These are phyloP conservation scores for Apiotrichum mycotoxinovorans DNA, from an alignment of 1,284 basidiomycete genomes.

Conservation along the genomic window DNA sequence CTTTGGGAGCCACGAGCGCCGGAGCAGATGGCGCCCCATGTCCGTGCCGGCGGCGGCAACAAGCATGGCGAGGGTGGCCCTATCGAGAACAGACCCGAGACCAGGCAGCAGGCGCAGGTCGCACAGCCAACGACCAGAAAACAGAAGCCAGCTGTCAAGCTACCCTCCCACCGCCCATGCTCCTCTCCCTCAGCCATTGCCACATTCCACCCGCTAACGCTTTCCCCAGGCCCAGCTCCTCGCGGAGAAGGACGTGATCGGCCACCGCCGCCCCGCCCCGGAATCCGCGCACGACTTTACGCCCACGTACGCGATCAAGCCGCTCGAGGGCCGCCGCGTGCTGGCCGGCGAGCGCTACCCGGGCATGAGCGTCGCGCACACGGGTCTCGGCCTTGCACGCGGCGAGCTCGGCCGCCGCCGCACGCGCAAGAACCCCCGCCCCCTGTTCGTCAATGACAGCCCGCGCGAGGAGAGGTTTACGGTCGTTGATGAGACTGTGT, in stretches of 20 bases:
- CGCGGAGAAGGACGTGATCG: conserved; percentile 11
- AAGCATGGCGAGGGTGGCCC: too few species aligned
- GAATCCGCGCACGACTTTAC: conserved; percentile 4
- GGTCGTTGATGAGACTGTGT: not conserved
- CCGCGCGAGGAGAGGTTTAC: not conserved
- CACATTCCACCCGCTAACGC: too few species aligned
- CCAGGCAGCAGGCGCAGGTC: too few species aligned
- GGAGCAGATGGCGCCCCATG: too few species aligned
- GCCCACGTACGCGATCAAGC: conserved; percentile 9
- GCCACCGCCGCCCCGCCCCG: conserved; percentile 11
- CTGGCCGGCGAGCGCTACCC: conserved; percentile 45
- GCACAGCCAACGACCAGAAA: too few species aligned
- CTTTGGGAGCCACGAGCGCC: too few species aligned
- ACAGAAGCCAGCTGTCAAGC: too few species aligned
- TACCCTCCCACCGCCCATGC: too few species aligned
- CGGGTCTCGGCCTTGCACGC: conserved; percentile 45
- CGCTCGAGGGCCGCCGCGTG: conserved; percentile 25
- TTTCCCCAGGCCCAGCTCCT: conserved; percentile 24
- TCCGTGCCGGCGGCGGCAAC: too few species aligned
- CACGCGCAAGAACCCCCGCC: conserved; percentile 13
- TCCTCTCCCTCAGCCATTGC: not conserved
- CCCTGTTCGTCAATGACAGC: conserved; percentile 9
- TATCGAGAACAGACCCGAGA: too few species aligned
- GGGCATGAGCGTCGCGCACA: conserved; percentile 35
- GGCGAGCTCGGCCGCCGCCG: conserved; percentile 32